Base-by-base conservation (phyloP, 495 filamentous ascomycete genomes). In the Tricharina praecox region DNA sequence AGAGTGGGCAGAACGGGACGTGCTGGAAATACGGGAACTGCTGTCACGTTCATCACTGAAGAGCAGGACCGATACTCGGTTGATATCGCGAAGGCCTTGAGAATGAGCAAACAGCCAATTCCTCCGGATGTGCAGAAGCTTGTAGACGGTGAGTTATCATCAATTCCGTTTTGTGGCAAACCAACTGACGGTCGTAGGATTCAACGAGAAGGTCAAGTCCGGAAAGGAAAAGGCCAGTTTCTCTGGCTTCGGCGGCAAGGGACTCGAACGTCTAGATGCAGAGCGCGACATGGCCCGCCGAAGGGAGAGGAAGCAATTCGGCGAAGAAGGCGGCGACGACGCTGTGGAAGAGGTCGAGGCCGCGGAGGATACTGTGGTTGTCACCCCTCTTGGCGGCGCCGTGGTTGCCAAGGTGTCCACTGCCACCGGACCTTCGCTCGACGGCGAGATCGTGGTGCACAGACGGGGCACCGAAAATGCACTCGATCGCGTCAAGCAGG, bases 181-280 rank as follows among this genome's bases (percentile, higher is more conserved):
- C n/a, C n/a, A n/a, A n/a, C n/a, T n/a, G n/a, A n/a, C n/a, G 38
- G 47, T 35, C 21, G 28, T 23, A 61, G 58, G 30, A 1, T 93
- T 87, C 66, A 68, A 77, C 33, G 82, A 93, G 55, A 96, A 94
- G 58, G 85, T 96, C 51, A 88, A 86, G 59, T 69, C 79, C 4
- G 90, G 90, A 2, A 90, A 93, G 62, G 86, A 85, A 53, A 93
- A 93, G 63, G 77, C 79, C 43, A 77, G 72, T 45, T 68, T 63
- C 8, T 82, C 79, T 48, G 92, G 90, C 11, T 99, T 96, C 50
- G 90, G 90, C 55, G 90, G 90, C 16, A 94, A 95, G 57, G 90
- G 90, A 39, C 68, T 96, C 34, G 90, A 96, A 58, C 78, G 77
- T 30, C 74, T 96, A 28, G 86, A 94, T 63, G 78, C 83, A 60